Percentiles rank a stretch among this genome's conserved stretches.
These are phyloP conservation scores for Phytophthora syringae DNA, from an alignment of 352 stramenopile genomes.

Conservation along the genomic window DNA sequence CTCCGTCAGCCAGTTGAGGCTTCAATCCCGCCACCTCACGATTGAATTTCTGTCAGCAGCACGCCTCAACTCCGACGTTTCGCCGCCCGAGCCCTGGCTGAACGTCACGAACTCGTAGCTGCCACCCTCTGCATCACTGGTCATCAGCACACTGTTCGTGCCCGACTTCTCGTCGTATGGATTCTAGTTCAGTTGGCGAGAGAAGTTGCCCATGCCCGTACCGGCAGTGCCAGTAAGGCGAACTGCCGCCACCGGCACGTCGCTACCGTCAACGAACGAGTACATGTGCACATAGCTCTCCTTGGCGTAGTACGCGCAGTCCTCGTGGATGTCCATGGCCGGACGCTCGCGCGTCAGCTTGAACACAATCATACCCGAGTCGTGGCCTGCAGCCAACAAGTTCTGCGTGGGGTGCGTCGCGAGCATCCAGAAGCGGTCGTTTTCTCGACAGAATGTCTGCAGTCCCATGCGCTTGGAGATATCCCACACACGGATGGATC, in stretches of 20 bases:
- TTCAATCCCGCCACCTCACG: too few relatives aligned
- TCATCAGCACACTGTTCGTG: slow-evolving; percentile 92
- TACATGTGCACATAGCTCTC: slow-evolving; percentile 98
- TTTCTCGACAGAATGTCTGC: slow-evolving; percentile 98
- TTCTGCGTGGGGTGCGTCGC: slow-evolving; percentile 97
- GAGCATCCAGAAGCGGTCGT: slow-evolving; percentile 99
- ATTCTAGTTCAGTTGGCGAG: slow-evolving; percentile 96
- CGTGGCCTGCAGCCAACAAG: slow-evolving; percentile 98
- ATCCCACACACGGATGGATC: slow-evolving; percentile 99
- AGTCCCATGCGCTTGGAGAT: slow-evolving; percentile 98
- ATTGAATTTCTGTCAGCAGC: too few relatives aligned
- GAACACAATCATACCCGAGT: slow-evolving; percentile 99
- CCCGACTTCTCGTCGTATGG: slow-evolving; percentile 93
- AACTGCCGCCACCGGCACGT: slow-evolving; percentile 77
- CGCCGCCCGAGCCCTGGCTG: slow-evolving; percentile 67
- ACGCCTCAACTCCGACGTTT: slow-evolving; percentile 93
- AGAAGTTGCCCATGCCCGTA: slow-evolving; percentile 92
- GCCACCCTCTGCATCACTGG: slow-evolving; percentile 96
- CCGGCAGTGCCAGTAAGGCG: slow-evolving; percentile 70
- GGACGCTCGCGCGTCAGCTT: slow-evolving; percentile 98
- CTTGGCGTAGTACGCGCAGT: slow-evolving; percentile 96
- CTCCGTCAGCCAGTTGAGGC: too few relatives aligned
- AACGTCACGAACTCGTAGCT: slow-evolving; percentile 99
- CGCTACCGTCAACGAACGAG: slow-evolving; percentile 90
- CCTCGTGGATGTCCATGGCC: slow-evolving; percentile 90